Percentiles rank a stretch among this genome's conserved stretches.
These are phyloP conservation scores for Keithomyces neogunnii DNA, from an alignment of 2,329 filamentous ascomycete genomes.

Conservation along the genomic window DNA sequence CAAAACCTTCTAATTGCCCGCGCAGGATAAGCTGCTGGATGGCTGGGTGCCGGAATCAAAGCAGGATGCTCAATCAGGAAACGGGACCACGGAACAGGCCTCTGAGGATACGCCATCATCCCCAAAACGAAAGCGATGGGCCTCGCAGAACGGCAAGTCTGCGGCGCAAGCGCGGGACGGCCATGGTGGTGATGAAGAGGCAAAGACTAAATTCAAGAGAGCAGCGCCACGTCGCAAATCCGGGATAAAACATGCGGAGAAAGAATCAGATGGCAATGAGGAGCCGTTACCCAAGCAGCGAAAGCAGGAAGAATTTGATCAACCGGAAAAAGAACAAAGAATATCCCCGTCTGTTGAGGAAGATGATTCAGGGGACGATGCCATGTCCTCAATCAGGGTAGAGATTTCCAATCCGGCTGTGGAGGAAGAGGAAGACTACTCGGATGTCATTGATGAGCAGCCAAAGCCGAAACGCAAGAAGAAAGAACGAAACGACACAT, in stretches of 20 bases:
- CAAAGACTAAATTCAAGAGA: slow-evolving; percentile 8
- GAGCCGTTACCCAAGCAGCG: not conserved
- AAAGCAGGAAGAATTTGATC: not conserved
- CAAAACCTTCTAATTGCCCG: not conserved
- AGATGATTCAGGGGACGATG: slow-evolving; percentile 13
- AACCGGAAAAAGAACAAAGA: slow-evolving; percentile 4
- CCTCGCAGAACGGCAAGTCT: slow-evolving; percentile 20
- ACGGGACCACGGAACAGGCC: slow-evolving; percentile 24
- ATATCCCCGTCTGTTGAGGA: slow-evolving; percentile 7
- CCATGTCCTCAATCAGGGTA: slow-evolving; percentile 10
- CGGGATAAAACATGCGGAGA: slow-evolving; percentile 6
- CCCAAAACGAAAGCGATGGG: slow-evolving; percentile 3
- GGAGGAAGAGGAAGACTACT: slow-evolving; percentile 30
- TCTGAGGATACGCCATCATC: slow-evolving; percentile 23
- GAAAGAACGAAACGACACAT: slow-evolving; percentile 26
- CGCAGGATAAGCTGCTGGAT: slow-evolving; percentile 27
- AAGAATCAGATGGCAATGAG: slow-evolving; percentile 7
- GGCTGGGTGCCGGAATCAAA: slow-evolving; percentile 24
- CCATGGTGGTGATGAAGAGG: not conserved
- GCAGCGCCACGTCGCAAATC: slow-evolving; percentile 9
- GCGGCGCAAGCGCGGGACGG: not conserved
- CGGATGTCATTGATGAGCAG: slow-evolving; percentile 63
- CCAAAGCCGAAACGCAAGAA: slow-evolving; percentile 52
- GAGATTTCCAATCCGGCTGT: slow-evolving; percentile 14
- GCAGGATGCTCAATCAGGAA: slow-evolving; percentile 17